Evolutionary conservation across 176 grass and related monocot genomes (phyloP).

Genomic region (Melocanna baccifera): DNA sequence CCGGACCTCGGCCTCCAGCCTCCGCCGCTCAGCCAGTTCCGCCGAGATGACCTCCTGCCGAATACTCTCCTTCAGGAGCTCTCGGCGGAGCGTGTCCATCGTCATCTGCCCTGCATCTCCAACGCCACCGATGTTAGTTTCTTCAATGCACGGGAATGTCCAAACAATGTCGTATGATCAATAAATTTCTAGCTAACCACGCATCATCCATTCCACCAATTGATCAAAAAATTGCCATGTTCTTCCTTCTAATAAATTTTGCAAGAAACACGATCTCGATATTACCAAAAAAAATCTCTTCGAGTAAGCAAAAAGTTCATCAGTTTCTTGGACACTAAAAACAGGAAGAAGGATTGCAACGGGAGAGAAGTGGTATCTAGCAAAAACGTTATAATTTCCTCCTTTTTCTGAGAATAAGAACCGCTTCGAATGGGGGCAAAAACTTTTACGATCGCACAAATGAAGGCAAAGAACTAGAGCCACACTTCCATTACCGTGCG

Average conservation of each 20-base stretch:
- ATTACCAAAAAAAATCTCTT: neutral
- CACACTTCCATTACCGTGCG: neutral
- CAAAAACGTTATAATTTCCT: neutral
- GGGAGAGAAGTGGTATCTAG: neutral
- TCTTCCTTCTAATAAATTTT: neutral
- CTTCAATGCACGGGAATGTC: too few relatives aligned
- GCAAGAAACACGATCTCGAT: neutral
- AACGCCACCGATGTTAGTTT: neutral
- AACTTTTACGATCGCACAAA: neutral
- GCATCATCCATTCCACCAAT: neutral
- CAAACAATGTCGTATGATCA: neutral
- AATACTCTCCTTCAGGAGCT: slow-evolving; percentile 11
- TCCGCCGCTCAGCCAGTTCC: neutral
- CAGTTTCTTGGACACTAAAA: neutral
- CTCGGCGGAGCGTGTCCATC: slow-evolving; percentile 10
- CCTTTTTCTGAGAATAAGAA: neutral
- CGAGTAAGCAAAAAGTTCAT: neutral
- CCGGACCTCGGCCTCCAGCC: neutral
- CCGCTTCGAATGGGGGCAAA: neutral
- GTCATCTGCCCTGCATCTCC: slow-evolving; percentile 2
- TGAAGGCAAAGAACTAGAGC: neutral
- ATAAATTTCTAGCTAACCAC: neutral
- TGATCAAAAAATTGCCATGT: too few relatives aligned
- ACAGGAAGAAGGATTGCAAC: neutral
- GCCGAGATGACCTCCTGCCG: slow-evolving; percentile 3